Base-by-base conservation (phyloP, 352 stramenopile genomes). In the Phytophthora chlamydospora region DNA sequence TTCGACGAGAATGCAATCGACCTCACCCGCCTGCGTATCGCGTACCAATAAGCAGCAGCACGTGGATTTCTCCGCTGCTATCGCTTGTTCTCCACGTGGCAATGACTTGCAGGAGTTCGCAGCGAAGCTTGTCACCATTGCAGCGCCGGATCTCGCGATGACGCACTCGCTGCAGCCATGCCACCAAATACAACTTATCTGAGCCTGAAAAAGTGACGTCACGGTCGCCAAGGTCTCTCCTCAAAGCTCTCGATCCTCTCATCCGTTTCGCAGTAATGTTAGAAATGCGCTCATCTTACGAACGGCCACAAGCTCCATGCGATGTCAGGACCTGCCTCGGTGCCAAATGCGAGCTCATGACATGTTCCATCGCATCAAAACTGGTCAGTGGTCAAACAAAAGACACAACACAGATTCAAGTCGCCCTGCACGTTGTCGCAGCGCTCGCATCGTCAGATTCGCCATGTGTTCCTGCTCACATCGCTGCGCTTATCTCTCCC, bases 1-100 rank as follows among this genome's bases (percentile, higher is more conserved):
- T 75, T 75, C 44, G 61, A 71, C 50, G 60, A 66, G 19, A 69
- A 45, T 40, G 55, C 66, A 45, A 60, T 71, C 34, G 62, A 75
- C 35, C 56, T 63, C 35, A 75, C 61, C 45, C 66, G 40, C 17
- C 45, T 75, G 29, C 60, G 66, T 47, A 75, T 75, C 42, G 61
- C 46, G 45, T 65, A 75, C 45, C 62, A 57, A 42, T 24, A 49
- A 36, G 16, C 14, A 7, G 40, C 40, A 32, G 16, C 19, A n/a
- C 24, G 39, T 44, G 24, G 11, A 65, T 52, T 56, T 57, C 31
- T 38, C 32, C 27, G 46, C n/a, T n/a, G n/a, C n/a, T n/a, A n/a
- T n/a, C n/a, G n/a, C 55, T 46, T 50, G 33, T 13, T 31, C 7
- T 29, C 41, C 41, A 48, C 41, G 54, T 62, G 11, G 40, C 40